Percentiles rank a stretch among this genome's conserved stretches.
phyloP scores from a whole-genome alignment of 2,329 filamentous ascomycete genomes.

The Penicillium glabrum region DNA sequence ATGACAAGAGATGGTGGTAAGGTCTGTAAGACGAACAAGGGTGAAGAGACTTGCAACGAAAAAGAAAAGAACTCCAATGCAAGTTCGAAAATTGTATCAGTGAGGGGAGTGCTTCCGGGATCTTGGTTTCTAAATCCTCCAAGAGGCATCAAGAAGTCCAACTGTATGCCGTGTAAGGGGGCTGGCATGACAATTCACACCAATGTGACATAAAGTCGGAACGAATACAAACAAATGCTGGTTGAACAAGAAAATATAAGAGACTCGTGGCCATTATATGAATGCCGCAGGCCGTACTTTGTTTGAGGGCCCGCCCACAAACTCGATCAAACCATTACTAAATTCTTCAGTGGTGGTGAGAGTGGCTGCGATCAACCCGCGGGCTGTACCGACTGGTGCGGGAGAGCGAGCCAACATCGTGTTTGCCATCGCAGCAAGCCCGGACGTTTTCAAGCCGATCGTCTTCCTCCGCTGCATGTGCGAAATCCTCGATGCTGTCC shows the following conservation, averaged over 20 bases:
- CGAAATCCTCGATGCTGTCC: slow-evolving; percentile 80
- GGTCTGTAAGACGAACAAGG: neutral
- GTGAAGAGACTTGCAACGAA: neutral
- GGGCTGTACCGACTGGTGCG: slow-evolving; percentile 44
- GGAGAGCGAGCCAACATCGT: slow-evolving; percentile 60
- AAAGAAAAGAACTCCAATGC: neutral
- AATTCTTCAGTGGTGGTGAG: slow-evolving; percentile 34
- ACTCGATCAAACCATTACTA: slow-evolving; percentile 20
- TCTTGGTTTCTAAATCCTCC: neutral
- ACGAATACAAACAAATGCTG: slow-evolving; percentile 4
- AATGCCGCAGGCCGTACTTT: slow-evolving; percentile 17
- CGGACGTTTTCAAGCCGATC: slow-evolving; percentile 90
- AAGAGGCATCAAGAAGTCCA: slow-evolving; percentile 1
- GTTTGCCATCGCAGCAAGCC: slow-evolving; percentile 92
- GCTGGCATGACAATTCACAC: neutral
- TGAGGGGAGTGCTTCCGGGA: neutral
- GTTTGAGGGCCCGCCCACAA: slow-evolving; percentile 27
- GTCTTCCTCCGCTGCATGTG: slow-evolving; percentile 64
- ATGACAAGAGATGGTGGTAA: slow-evolving; percentile 13
- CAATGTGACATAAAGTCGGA: neutral
- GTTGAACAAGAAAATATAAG: slow-evolving; percentile 15
- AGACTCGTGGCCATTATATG: slow-evolving; percentile 24
- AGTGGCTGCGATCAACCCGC: slow-evolving; percentile 38
- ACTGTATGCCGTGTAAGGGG: neutral
- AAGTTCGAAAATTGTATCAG: neutral